phyloP scores from a whole-genome alignment of 2,329 filamentous ascomycete genomes.

The Tolypocladium sp. region DNA sequence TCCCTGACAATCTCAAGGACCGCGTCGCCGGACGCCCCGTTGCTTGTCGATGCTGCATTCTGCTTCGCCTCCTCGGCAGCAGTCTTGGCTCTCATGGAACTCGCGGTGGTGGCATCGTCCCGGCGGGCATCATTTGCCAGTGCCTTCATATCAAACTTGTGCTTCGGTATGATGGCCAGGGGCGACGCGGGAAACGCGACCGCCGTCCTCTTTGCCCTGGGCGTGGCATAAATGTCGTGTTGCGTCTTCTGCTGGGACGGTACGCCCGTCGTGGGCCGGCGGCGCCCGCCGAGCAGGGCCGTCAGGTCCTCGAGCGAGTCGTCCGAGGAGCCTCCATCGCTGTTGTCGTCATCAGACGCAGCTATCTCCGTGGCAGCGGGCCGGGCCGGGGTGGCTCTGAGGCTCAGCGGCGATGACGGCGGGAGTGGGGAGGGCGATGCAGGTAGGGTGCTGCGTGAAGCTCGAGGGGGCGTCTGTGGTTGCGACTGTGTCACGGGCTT shows the following conservation, averaged over 20 bases:
- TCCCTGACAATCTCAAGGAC: constrained; percentile 22
- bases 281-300: constrained; percentile 18
- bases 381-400: constrained; percentile 16
- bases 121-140: constrained; percentile 50
- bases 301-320: constrained; percentile 47
- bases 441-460: constrained; percentile 7
- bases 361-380: constrained; percentile 38
- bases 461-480: constrained; percentile 4
- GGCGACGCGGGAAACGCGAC: constrained; percentile 34
- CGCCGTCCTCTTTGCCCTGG: constrained; percentile 37
- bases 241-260: background rate
- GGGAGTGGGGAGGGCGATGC: constrained; percentile 13
- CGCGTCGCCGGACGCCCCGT: constrained; percentile 11
- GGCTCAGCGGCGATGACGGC: constrained; percentile 14
- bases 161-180: constrained; percentile 40
- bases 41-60: constrained; percentile 1
- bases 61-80: constrained; percentile 15
- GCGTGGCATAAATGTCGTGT: constrained; percentile 26
- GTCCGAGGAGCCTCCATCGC: constrained; percentile 43
- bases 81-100: constrained; percentile 34
- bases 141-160: constrained; percentile 55
- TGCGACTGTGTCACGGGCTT: constrained; percentile 15
- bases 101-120: constrained; percentile 51
- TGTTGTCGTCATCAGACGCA: constrained; percentile 64
- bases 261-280: constrained; percentile 7